A percentile compares a stretch with the other conserved stretches of the same genome.
phyloP scores from a whole-genome alignment of 192 early-diverging fungal species.

The Jimgerdemannia lactiflua region DNA sequence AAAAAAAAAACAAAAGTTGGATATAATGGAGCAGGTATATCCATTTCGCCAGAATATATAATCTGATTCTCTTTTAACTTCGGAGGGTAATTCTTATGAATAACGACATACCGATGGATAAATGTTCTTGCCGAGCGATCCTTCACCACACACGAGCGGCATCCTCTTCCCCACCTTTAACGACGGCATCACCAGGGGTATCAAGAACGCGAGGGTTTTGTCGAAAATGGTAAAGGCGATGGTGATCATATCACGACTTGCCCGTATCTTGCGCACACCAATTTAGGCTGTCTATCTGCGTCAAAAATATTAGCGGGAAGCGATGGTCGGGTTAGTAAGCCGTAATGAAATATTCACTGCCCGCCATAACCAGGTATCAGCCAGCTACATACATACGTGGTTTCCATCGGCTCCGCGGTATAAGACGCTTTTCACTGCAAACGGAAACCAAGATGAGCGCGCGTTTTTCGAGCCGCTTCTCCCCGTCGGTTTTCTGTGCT shows the following conservation, averaged over 20 bases:
- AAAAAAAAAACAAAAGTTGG: too few relatives aligned
- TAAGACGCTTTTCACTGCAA: constrained; percentile 76
- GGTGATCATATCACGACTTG: constrained; percentile 97
- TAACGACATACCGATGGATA: constrained; percentile 78
- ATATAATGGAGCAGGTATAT: too few relatives aligned
- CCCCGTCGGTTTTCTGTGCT: constrained; percentile 68
- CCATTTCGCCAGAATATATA: neutral
- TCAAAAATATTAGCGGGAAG: neutral
- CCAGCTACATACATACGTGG: constrained; percentile 56
- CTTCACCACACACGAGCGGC: constrained; percentile 81
- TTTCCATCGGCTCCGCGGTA: constrained; percentile 87
- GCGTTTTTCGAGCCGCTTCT: constrained; percentile 84
- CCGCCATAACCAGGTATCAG: too few relatives aligned
- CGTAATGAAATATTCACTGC: too few relatives aligned
- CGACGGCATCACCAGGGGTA: constrained; percentile 92
- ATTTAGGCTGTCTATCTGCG: constrained; percentile 73
- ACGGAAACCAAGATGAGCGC: constrained; percentile 84
- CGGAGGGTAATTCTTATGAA: too few relatives aligned
- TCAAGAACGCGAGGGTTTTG: constrained; percentile 92
- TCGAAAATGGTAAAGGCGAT: constrained; percentile 98
- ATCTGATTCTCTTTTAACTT: too few relatives aligned
- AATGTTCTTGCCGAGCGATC: constrained; percentile 91
- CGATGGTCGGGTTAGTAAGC: too few relatives aligned
- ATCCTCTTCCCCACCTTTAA: constrained; percentile 87
- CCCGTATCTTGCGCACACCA: constrained; percentile 58